Evolutionary conservation across 2,329 filamentous ascomycete species (phyloP), one percentile per base, ranked within the genome.

Genomic region (Pseudocercospora musae): DNA sequence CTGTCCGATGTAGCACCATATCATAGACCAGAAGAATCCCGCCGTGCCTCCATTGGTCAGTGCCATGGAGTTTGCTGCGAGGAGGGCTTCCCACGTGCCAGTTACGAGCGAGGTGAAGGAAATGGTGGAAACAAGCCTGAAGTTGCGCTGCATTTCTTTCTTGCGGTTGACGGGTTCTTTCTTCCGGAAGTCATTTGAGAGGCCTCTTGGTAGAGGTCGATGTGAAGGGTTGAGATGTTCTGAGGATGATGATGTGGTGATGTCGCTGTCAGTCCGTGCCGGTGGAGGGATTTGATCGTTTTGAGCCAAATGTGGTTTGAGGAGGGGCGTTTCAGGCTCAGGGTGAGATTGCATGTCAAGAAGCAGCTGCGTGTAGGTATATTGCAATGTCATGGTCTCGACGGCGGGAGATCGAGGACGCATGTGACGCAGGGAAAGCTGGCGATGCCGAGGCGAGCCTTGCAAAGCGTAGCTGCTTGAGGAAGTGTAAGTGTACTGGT

Each of bases 51-150:
- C 73, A 31, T 70, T 71, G 9, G 59, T 57, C 15, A 74, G 58
- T 0, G 63, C 63, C 7, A 66, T 64, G 1, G 68, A 69, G 42
- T 69, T 73, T 5, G 68, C 65, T 3, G 68, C 66, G 9, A 70
- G 59, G 0, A 69, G 57, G 18, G 78, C 75, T 67, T 85, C 83
- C 82, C 80, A 85, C 0, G 81, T 84, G 46, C 79, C 80, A 64
- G 82, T 79, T 25, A 82, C 77, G 8, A 80, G 79, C 58, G 80
- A 81, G 15, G 78, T 78, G 63, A 83, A 83, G 8, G 79, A 79
- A 7, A 72, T 64, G 5, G 64, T 69, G 0, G 68, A 68, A 4
- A 71, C 52, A 9, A 66, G 62, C 7, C 68, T 66, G 50, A 71
- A 71, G 20, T 69, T 68, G 27, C 60, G 62, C 29, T 68, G 68